These are phyloP conservation scores for Pyrenophora teres DNA, from an alignment of 2,329 filamentous ascomycete species.

Conservation along the genomic window DNA sequence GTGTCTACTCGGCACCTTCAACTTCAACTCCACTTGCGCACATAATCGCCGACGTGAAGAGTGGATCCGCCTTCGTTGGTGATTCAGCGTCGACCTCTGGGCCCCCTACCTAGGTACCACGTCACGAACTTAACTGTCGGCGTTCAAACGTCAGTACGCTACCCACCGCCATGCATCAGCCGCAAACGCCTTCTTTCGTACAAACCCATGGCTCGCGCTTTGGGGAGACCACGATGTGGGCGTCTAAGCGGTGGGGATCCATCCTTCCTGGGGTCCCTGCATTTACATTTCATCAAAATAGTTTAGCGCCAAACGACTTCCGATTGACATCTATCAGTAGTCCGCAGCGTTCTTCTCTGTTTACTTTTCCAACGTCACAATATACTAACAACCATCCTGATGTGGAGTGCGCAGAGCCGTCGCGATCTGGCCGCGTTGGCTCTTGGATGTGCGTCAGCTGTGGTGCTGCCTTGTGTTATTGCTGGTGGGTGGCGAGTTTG, in stretches of 20 bases:
- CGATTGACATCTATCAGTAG: slow-evolving; percentile 12
- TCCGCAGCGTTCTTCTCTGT: slow-evolving; percentile 7
- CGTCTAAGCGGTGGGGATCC: slow-evolving; percentile 1
- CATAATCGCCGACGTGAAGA: no score
- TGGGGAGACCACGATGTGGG: background rate
- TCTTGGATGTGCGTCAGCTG: slow-evolving; percentile 8
- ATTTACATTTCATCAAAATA: slow-evolving; percentile 24
- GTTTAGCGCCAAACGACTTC: slow-evolving; percentile 25
- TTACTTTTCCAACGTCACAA: slow-evolving; percentile 6
- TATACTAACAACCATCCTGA: slow-evolving; percentile 10
- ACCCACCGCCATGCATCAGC: background rate
- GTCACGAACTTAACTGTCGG: background rate
- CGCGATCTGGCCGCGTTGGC: slow-evolving; percentile 16
- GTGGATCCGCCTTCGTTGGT: no score
- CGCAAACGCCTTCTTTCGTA: no score
- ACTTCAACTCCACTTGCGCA: no score
- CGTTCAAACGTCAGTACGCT: background rate
- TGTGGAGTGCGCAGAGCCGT: slow-evolving; percentile 17
- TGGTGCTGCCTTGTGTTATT: slow-evolving; percentile 7
- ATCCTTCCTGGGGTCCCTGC: slow-evolving; percentile 16
- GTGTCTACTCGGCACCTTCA: no score
- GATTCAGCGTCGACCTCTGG: no score
- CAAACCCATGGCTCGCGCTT: no score
- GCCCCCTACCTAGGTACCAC: no score
- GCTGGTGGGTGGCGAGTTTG: slow-evolving; percentile 17